Percentiles rank a stretch among this genome's conserved stretches.
These are phyloP conservation scores for Phytophthora brassicae DNA, from an alignment of 352 stramenopile species.

Conservation along the genomic window DNA sequence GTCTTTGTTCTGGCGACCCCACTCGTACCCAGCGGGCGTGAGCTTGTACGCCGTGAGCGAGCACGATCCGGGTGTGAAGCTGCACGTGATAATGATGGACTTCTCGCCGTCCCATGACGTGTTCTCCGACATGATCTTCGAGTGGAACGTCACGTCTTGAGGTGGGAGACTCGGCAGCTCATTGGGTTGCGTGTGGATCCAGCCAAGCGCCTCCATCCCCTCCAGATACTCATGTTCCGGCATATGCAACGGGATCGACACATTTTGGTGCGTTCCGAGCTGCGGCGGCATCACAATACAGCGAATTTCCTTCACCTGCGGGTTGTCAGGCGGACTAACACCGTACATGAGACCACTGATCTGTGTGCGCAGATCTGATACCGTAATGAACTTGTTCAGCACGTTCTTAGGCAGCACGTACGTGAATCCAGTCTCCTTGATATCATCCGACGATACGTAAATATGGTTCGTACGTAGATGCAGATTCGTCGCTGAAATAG, in stretches of 20 bases:
- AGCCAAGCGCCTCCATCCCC: constrained; percentile 97
- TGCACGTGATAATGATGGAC: constrained; percentile 97
- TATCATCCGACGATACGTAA: constrained; percentile 98
- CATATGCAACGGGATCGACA: constrained; percentile 96
- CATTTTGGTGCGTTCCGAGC: constrained; percentile 97
- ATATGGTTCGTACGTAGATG: constrained; percentile 99
- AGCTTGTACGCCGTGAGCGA: constrained; percentile 99
- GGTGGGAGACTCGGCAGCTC: constrained; percentile 96
- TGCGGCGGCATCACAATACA: constrained; percentile 99
- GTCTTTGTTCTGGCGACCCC: constrained; percentile 98
- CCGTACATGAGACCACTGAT: constrained; percentile 99
- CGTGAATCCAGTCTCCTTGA: constrained; percentile 97
- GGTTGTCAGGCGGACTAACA: constrained; percentile 97
- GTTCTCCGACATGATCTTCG: constrained; percentile 97
- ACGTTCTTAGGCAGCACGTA: constrained; percentile 99
- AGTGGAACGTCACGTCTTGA: constrained; percentile 96
- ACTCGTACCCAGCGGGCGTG: constrained; percentile 96
- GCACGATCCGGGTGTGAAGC: constrained; percentile 99
- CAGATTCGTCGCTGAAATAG: constrained; percentile 98
- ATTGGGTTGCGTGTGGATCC: constrained; percentile 99
- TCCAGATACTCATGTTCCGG: constrained; percentile 97
- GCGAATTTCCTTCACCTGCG: constrained; percentile 98
- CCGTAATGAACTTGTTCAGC: constrained; percentile 99
- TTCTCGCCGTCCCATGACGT: constrained; percentile 97
- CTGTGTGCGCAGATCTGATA: constrained; percentile 97